Evolutionary conservation across 164 flowering plant species (phyloP), one percentile per base, ranked within the genome.

Genomic region (Cinnamomum chago): DNA sequence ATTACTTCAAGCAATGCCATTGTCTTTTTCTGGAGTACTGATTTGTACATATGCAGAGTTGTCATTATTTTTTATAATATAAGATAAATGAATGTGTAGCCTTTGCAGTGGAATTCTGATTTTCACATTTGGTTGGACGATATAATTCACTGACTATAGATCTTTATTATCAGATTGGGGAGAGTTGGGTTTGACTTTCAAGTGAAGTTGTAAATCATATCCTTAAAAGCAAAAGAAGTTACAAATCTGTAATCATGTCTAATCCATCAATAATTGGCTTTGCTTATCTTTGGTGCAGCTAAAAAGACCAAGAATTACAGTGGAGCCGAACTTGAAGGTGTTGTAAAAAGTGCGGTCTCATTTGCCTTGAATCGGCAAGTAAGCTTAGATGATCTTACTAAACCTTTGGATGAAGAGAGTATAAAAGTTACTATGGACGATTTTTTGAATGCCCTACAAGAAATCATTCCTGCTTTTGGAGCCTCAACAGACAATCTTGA

Each of bases 311-410:
- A 95, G 83, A 95, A 95, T 76, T 95, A 85, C 70, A 95, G 99
- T 83, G 99, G 99, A 22, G 98, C 99, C 11, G 99, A 95, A 79
- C 96, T 95, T 81, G 99, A 93, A 87, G 99, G 99, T 80, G 97
- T 95, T 75, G 98, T 91, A 10, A 95, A 91, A 88, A 95, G 99
- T 90, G 99, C 99, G 24, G 98, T 91, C 24, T 93, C 99, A 66
- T 93, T 68, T 89, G 99, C 99, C 73, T 81, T 95, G 82, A 93
- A 95, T 77, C 80, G 98, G 74, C 97, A 93, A 78, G 76, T 93
- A 62, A 92, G 88, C 80, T 62, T 95, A 74, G 99, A 93, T 75
- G 98, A 95, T 81, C 97, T 95, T 73, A 93, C 97, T 25, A 93
- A 93, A 83, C 89, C 90, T 50, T 90, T 93, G 68, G 98, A 95